A percentile compares a stretch with the other conserved stretches of the same genome.
Evolutionary conservation across 306 rosid genomes (phyloP).

Genomic region (Malus asiatica): DNA sequence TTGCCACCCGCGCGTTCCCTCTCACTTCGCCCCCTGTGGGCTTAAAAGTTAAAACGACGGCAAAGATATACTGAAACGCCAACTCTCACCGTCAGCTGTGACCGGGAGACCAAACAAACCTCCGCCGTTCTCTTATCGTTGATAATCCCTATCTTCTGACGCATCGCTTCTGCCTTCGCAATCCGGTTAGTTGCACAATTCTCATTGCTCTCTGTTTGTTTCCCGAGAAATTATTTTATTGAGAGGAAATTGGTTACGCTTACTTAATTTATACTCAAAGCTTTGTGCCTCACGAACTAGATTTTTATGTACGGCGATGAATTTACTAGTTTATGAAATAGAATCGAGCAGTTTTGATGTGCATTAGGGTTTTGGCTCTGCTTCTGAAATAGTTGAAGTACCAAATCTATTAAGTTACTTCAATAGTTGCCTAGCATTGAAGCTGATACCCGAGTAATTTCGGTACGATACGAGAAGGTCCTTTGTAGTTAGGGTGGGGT

Average conservation of each 20-base stretch:
- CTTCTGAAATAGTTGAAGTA: neutral
- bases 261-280: neutral
- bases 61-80: neutral
- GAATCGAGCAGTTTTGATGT: neutral
- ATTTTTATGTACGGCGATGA: neutral
- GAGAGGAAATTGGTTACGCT: neutral
- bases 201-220: neutral
- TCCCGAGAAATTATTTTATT: neutral
- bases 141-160: neutral
- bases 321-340: neutral
- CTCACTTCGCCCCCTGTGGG: neutral
- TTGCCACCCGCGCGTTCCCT: neutral
- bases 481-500: neutral
- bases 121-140: neutral
- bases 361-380: neutral
- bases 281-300: neutral
- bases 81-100: neutral
- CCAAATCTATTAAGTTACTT: neutral
- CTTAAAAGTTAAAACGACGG: neutral
- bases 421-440: neutral
- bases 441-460: neutral
- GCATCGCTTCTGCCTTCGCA: neutral
- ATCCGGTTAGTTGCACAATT: neutral
- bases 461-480: neutral
- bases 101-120: neutral